Evolutionary conservation across 192 early-diverging fungal genomes (phyloP).

Genomic region (Dissophora ornata): DNA sequence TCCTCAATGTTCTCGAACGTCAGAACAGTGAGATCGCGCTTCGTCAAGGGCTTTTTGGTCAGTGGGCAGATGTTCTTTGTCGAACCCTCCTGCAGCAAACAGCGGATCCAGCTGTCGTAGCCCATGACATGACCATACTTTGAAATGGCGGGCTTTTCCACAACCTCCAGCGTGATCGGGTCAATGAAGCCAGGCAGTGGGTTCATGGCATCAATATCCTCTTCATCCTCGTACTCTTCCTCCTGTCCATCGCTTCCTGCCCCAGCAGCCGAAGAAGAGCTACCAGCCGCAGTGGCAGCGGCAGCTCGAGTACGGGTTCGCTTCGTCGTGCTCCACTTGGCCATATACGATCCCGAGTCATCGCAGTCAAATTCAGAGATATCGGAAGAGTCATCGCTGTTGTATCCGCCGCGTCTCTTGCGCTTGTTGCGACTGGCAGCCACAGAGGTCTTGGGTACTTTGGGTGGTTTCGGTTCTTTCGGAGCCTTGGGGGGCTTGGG

Average conservation of each 20-base stretch:
- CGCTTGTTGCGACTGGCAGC: conserved; percentile 64
- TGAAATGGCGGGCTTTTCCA: conserved; percentile 93
- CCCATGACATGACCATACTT: conserved; percentile 94
- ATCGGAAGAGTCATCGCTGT: conserved; percentile 68
- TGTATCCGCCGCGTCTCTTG: conserved; percentile 56
- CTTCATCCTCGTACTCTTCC: conserved; percentile 58
- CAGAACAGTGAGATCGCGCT: conserved; percentile 86
- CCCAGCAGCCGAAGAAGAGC: conserved; percentile 14
- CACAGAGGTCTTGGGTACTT: conserved; percentile 52
- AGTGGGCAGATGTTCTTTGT: conserved; percentile 92
- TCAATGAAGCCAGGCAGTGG: conserved; percentile 93
- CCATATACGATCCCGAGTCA: conserved; percentile 74
- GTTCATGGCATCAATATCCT: conserved; percentile 69
- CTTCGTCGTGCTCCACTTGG: conserved; percentile 72
- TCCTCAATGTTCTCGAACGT: conserved; percentile 86
- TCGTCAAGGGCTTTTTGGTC: conserved; percentile 92
- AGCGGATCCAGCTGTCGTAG: conserved; percentile 89
- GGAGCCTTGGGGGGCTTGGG: conserved; percentile 50
- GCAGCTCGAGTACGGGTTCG: conserved; percentile 63
- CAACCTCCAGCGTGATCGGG: conserved; percentile 92
- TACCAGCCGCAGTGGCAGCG: conserved; percentile 15
- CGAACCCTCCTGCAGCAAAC: conserved; percentile 80
- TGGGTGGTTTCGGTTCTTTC: conserved; percentile 35
- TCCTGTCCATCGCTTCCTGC: conserved; percentile 49
- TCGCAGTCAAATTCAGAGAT: conserved; percentile 75